Evolutionary conservation across 2,329 filamentous ascomycete genomes (phyloP).

Genomic region (Fusarium nanum): DNA sequence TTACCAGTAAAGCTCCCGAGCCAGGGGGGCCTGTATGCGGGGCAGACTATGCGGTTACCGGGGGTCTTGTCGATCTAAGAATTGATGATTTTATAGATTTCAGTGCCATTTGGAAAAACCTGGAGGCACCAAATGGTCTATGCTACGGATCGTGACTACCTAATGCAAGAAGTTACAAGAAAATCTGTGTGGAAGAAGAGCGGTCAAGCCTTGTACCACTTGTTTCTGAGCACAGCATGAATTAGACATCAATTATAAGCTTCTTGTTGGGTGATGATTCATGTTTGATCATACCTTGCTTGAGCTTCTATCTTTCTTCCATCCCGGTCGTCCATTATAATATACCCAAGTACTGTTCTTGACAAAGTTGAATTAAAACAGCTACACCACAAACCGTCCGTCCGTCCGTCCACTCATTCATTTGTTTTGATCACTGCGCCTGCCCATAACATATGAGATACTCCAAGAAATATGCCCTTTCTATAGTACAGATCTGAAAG

Average conservation of each 20-base stretch:
- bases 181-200: neutral
- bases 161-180: neutral
- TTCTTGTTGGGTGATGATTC: neutral
- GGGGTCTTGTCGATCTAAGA: conserved; percentile 19
- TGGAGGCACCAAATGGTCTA: neutral
- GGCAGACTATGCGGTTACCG: conserved; percentile 30
- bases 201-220: neutral
- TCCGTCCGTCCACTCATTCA: conserved; percentile 14
- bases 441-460: conserved; percentile 24
- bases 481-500: conserved; percentile 38
- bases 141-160: neutral
- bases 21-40: conserved; percentile 39
- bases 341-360: conserved; percentile 17
- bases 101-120: neutral
- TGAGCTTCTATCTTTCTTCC: conserved; percentile 11
- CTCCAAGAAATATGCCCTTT: conserved; percentile 26
- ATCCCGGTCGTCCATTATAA: conserved; percentile 7
- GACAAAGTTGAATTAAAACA: neutral
- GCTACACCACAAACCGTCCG: conserved; percentile 6
- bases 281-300: neutral
- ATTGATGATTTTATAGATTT: neutral
- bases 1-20: conserved; percentile 11
- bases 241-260: neutral
- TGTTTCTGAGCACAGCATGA: neutral
- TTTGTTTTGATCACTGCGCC: conserved; percentile 32